These are phyloP conservation scores for Solanum sitiens DNA, from an alignment of 257 asterid genomes.

Conservation along the genomic window DNA sequence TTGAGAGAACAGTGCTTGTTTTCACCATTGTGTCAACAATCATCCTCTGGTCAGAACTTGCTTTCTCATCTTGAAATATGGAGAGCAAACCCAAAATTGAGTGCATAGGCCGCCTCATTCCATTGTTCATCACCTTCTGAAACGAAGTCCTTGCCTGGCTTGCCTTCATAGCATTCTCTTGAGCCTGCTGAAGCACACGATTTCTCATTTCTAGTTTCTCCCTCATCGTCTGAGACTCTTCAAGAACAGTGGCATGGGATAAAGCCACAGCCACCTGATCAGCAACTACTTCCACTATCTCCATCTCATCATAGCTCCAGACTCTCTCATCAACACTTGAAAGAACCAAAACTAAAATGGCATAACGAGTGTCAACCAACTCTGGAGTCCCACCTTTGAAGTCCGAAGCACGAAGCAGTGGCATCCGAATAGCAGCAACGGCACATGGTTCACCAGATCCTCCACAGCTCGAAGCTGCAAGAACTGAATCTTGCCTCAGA, in stretches of 20 bases:
- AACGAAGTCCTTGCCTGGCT: constrained; percentile 32
- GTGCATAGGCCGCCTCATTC: constrained; percentile 43
- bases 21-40: constrained; percentile 23
- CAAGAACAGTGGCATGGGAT: constrained; percentile 39
- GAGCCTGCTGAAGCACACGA: constrained; percentile 23
- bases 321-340: constrained; percentile 8
- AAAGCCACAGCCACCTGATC: constrained; percentile 46
- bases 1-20: constrained; percentile 26
- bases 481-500: constrained; percentile 20
- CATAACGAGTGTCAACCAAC: constrained; percentile 22
- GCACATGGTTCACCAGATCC: constrained; percentile 19
- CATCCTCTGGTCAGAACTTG: constrained; percentile 26
- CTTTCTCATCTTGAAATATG: constrained; percentile 13
- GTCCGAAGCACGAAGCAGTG: constrained; percentile 26
- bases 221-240: constrained; percentile 34
- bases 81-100: constrained; percentile 29
- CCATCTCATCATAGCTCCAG: constrained; percentile 30
- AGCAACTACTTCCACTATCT: constrained; percentile 44
- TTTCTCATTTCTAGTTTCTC: constrained; percentile 26
- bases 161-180: constrained; percentile 36
- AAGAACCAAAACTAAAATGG: constrained; percentile 31
- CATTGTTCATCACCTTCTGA: constrained; percentile 38
- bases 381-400: constrained; percentile 44
- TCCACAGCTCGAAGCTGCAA: constrained; percentile 28
- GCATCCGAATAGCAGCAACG: constrained; percentile 36